Conservation (phyloP, 176 grass and related monocot species). For the sorghum (Sorghum bicolor) region DNA sequence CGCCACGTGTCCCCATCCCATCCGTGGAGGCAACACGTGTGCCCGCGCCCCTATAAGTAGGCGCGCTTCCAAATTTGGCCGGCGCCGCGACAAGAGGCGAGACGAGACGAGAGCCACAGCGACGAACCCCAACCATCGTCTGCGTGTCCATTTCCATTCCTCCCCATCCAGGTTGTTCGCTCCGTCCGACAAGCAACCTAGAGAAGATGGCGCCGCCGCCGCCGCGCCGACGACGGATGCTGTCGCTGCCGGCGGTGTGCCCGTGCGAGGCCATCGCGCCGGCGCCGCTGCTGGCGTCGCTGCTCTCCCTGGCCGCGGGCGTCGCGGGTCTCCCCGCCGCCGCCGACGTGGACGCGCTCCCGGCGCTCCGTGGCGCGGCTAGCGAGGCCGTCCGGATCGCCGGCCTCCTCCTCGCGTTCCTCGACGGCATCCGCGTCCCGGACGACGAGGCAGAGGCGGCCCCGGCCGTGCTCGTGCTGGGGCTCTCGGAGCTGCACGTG, state of each 20-base stretch:
- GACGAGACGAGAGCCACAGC: too few species aligned
- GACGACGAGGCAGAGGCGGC: not conserved
- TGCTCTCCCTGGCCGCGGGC: conserved; percentile 34
- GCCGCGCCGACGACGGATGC: conserved; percentile 17
- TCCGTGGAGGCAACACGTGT: not conserved
- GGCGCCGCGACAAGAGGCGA: not conserved
- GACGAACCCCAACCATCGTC: not conserved
- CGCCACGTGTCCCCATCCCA: not conserved
- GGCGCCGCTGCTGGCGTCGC: conserved; percentile 39
- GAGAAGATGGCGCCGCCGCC: not conserved
- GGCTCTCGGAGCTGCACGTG: conserved; percentile 84
- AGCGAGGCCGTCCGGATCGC: conserved; percentile 57
- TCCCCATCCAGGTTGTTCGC: not conserved
- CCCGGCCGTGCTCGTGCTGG: conserved; percentile 16
- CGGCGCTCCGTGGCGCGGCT: conserved; percentile 37
- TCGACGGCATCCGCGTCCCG: conserved; percentile 26
- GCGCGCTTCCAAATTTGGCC: conserved; percentile 11
- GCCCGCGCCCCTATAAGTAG: conserved; percentile 6
- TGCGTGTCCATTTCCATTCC: not conserved
- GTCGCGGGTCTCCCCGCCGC: not conserved
- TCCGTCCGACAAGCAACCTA: not conserved
- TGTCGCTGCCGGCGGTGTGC: conserved; percentile 55
- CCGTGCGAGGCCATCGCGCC: conserved; percentile 62
- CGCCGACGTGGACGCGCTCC: conserved; percentile 12
- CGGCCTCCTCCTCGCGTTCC: conserved; percentile 45